phyloP scores from a whole-genome alignment of 2,329 filamentous ascomycete species.

The Aureobasidium sp. region DNA sequence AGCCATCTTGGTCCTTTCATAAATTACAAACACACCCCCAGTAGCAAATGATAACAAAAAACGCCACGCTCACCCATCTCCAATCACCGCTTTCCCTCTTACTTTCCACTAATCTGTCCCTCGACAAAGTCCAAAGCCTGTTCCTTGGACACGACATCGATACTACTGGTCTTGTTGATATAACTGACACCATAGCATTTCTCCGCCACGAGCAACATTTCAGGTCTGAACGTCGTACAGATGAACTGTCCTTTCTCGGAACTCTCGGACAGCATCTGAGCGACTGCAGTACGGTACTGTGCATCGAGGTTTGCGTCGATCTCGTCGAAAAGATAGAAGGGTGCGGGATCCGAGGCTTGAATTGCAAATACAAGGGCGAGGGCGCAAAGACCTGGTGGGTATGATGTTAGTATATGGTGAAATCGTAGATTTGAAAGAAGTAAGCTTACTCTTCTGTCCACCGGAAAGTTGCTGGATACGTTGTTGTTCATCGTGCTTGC shows the following conservation, averaged over 20 bases:
- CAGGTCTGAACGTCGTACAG: conserved; percentile 95
- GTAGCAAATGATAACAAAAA: neutral
- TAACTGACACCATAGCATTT: conserved; percentile 97
- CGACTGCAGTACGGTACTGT: conserved; percentile 94
- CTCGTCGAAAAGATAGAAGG: conserved; percentile 98
- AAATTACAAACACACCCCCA: neutral
- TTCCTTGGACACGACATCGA: conserved; percentile 81
- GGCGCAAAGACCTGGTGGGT: conserved; percentile 68
- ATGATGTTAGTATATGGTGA: neutral
- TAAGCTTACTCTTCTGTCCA: conserved; percentile 82
- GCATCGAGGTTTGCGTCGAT: conserved; percentile 97
- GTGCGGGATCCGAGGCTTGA: conserved; percentile 91
- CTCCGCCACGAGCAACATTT: conserved; percentile 91
- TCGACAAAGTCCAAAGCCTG: conserved; percentile 92
- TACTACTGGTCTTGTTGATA: conserved; percentile 83
- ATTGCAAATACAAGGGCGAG: conserved; percentile 99
- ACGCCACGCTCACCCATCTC: neutral
- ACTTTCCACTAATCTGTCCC: conserved; percentile 52
- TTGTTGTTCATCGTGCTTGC: conserved; percentile 96
- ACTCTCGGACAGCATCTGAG: conserved; percentile 66
- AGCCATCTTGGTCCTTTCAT: neutral
- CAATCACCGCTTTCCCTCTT: neutral
- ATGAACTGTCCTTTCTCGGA: conserved; percentile 70
- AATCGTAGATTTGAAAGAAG: too few relatives aligned
- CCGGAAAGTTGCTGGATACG: conserved; percentile 94